A percentile compares a stretch with the other conserved stretches of the same genome.
phyloP scores from a whole-genome alignment of 345 rosid genomes.

The Lepidium africanum region DNA sequence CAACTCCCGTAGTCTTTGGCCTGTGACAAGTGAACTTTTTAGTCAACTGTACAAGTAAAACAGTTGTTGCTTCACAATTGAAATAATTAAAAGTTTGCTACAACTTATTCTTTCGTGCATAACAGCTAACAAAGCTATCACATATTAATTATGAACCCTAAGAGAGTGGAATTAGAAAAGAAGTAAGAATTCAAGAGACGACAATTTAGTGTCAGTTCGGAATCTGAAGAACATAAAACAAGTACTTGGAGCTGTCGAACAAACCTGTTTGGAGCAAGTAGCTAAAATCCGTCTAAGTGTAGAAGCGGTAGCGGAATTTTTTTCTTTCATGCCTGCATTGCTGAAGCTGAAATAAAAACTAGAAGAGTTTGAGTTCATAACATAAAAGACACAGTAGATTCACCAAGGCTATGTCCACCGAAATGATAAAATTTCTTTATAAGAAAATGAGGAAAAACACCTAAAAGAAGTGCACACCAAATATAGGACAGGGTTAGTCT shows the following conservation, averaged over 20 bases:
- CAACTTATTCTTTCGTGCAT: background rate
- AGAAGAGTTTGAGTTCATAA: background rate
- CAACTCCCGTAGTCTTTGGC: slow-evolving; percentile 88
- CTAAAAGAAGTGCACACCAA: background rate
- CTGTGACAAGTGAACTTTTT: slow-evolving; percentile 31
- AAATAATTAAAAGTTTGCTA: background rate
- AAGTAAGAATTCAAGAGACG: background rate
- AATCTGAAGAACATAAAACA: background rate
- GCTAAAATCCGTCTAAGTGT: slow-evolving; percentile 60
- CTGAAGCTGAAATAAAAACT: slow-evolving; percentile 17
- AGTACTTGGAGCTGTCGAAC: slow-evolving; percentile 12
- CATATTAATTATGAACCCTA: background rate
- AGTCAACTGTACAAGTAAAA: background rate
- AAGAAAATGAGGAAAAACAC: background rate
- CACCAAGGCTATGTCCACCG: background rate
- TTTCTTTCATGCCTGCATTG: slow-evolving; percentile 69
- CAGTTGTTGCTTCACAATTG: background rate
- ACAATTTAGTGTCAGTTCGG: background rate
- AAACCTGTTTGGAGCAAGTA: slow-evolving; percentile 79
- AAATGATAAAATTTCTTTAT: no score
- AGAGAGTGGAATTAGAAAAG: background rate
- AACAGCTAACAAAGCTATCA: background rate
- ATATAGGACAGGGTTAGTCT: background rate
- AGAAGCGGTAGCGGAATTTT: slow-evolving; percentile 46
- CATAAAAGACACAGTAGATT: background rate